phyloP scores from a whole-genome alignment of 2,329 filamentous ascomycete species.

The Xenoacremonium recifei region DNA sequence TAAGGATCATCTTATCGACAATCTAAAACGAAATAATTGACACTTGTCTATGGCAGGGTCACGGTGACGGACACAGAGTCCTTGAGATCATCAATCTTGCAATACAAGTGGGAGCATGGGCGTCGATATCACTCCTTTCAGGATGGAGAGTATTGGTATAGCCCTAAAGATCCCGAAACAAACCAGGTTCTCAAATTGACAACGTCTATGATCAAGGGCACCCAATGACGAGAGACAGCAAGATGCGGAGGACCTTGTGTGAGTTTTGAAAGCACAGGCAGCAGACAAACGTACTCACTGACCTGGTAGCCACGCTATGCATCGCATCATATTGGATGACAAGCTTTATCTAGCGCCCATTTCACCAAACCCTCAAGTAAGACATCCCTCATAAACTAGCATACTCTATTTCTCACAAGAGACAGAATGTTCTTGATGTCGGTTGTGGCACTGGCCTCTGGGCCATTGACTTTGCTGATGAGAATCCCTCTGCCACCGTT shows the following conservation, averaged over 20 bases:
- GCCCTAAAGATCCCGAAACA: not conserved
- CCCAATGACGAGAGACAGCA: slow-evolving; percentile 25
- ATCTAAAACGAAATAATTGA: slow-evolving; percentile 4
- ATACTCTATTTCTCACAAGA: not conserved
- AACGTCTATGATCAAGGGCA: too few relatives aligned
- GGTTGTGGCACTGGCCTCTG: slow-evolving; percentile 37
- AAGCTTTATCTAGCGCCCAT: slow-evolving; percentile 32
- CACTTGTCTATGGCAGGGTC: not conserved
- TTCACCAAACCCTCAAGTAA: slow-evolving; percentile 18
- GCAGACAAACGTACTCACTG: not conserved
- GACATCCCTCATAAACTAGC: not conserved
- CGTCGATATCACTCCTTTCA: slow-evolving; percentile 47
- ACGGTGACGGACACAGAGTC: slow-evolving; percentile 11
- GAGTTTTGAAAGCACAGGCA: too few relatives aligned
- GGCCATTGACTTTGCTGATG: slow-evolving; percentile 36
- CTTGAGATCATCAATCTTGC: slow-evolving; percentile 9
- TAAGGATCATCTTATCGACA: too few relatives aligned
- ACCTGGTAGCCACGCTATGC: slow-evolving; percentile 18
- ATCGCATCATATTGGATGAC: slow-evolving; percentile 25
- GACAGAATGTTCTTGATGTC: slow-evolving; percentile 27
- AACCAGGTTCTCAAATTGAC: not conserved
- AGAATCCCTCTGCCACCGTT: slow-evolving; percentile 43
- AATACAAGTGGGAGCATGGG: slow-evolving; percentile 41
- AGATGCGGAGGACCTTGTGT: slow-evolving; percentile 23
- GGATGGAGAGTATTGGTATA: slow-evolving; percentile 37